Evolutionary conservation across 2,329 filamentous ascomycete species (phyloP).

Genomic region (Fusarium cyanostomum): DNA sequence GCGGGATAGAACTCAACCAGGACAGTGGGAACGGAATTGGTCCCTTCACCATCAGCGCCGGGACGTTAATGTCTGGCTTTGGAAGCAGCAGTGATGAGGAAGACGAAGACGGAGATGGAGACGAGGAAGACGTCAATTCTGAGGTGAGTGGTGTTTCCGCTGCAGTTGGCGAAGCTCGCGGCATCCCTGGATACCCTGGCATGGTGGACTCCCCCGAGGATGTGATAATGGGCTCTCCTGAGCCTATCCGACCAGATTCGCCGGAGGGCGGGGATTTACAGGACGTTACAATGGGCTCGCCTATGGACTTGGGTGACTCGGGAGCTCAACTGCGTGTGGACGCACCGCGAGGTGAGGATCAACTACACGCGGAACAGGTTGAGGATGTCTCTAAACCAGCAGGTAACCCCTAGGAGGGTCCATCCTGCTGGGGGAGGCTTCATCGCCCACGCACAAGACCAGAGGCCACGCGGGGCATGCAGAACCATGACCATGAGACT

Average conservation of each 20-base stretch:
- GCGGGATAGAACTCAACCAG: conserved; percentile 74
- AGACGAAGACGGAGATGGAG: conserved; percentile 91
- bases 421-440: conserved; percentile 24
- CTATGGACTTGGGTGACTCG: conserved; percentile 31
- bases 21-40: conserved; percentile 74
- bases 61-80: conserved; percentile 87
- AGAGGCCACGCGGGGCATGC: conserved; percentile 10
- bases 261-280: conserved; percentile 29
- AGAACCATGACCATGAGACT: conserved; percentile 3
- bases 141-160: conserved; percentile 66
- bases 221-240: conserved; percentile 47
- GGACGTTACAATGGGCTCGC: conserved; percentile 37
- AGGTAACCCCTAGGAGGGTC: conserved; percentile 34
- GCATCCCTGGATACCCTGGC: conserved; percentile 43
- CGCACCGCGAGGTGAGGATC: conserved; percentile 20
- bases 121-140: conserved; percentile 76
- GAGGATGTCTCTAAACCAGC: conserved; percentile 33
- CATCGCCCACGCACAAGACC: conserved; percentile 21
- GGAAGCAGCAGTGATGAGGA: conserved; percentile 96
- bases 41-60: conserved; percentile 76
- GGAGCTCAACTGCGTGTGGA: conserved; percentile 11
- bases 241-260: conserved; percentile 39
- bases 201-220: conserved; percentile 44
- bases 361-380: conserved; percentile 31
- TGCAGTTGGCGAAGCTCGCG: conserved; percentile 41